Evolutionary conservation across 2,329 filamentous ascomycete species (phyloP), one percentile per base, ranked within the genome.

Genomic region (Phyllachora maydis): DNA sequence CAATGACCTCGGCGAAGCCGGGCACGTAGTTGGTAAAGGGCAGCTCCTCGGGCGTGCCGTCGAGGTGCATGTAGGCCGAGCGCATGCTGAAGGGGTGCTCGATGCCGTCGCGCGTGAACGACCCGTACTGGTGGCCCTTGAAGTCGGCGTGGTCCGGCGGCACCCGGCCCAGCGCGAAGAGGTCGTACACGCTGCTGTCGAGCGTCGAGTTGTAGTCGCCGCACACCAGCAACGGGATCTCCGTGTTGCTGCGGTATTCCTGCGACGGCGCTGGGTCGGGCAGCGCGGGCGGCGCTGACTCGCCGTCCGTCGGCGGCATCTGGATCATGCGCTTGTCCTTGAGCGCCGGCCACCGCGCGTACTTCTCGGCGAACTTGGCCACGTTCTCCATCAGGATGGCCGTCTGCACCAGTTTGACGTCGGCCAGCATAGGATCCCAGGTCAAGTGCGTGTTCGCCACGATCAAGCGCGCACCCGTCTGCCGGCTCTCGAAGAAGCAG

Each of bases 21-120:
- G 88, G 83, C 9, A 82, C 90, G 49, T 95, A 98, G 49, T 98
- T 98, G 22, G 88, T 98, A 46, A 92, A 98, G 4, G 70, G 69
- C 36, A 95, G 54, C 43, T 92, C 79, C 28, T 82, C 76, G 5
- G 72, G 70, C 17, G 88, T 69, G 41, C 85, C 75, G 32, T 74
- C 74, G 24, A 91, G 73, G 32, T 76, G 66, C 17, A 67, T 66
- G 46, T 98, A 98, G 3, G 82, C 72, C 12, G 88, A 92, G 40
- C 88, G 81, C 34, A 98, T 58, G 40, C 74, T 85, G 56, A 95
- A 98, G 1, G 83, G 82, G 46, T 98, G 88, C 31, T 77, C 73
- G 48, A 95, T 92, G 29, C 88, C 88, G 36, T 91, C 70, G 28
- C 74, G 65, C 4, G 82, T 93, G 46, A 95, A 90, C 42, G 79